Percentiles rank a stretch among this genome's conserved stretches.
Evolutionary conservation across 2,329 filamentous ascomycete genomes (phyloP).

Genomic region (Xylariaceae sp.): DNA sequence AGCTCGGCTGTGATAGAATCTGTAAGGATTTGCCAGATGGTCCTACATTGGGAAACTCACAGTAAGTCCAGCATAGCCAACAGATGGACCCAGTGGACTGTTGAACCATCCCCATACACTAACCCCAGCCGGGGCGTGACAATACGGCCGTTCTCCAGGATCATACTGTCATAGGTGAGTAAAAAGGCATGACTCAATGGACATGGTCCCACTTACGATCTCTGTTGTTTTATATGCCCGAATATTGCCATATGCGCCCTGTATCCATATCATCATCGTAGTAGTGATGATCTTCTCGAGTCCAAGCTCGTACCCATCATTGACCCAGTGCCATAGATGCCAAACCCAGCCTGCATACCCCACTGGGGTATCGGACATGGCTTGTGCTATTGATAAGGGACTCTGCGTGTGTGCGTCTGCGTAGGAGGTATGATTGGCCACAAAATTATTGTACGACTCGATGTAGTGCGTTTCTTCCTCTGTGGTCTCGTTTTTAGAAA

Average conservation of each 20-base stretch:
- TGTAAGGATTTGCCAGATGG: not conserved
- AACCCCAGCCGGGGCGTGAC: not conserved
- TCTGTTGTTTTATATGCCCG: not conserved
- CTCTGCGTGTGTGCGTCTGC: not conserved
- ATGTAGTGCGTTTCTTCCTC: conserved; percentile 2
- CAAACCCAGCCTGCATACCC: conserved; percentile 9
- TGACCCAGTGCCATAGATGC: not conserved
- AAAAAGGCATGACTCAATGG: not conserved
- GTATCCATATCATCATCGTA: conserved; percentile 1
- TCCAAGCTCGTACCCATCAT: conserved; percentile 1
- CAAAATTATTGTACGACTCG: not conserved
- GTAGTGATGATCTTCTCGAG: conserved; percentile 2
- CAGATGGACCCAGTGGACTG: not conserved
- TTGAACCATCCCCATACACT: not conserved
- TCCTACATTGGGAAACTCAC: not conserved
- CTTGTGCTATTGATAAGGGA: conserved; percentile 1
- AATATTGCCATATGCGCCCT: conserved; percentile 4
- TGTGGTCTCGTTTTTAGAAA: not conserved
- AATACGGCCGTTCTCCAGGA: not conserved
- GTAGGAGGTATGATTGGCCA: not conserved
- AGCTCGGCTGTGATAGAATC: conserved; percentile 1
- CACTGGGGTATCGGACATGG: conserved; percentile 6
- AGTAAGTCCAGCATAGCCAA: not conserved
- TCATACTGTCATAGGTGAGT: not conserved
- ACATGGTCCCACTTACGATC: not conserved